Evolutionary conservation across 1,284 basidiomycete species (phyloP).

Genomic region (Volvariella surrecta): DNA sequence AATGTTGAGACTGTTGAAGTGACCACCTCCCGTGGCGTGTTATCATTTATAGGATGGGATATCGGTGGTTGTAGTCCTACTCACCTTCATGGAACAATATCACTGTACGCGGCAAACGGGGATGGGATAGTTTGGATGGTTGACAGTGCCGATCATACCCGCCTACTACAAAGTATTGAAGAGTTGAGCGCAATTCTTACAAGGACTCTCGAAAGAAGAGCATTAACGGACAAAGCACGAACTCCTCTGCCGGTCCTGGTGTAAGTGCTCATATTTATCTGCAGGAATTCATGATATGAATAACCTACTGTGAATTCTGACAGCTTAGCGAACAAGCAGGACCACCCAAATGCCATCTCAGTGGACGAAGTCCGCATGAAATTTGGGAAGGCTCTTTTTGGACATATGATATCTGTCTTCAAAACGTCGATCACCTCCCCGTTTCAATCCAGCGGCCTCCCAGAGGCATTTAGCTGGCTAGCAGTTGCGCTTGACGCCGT

Average conservation of each 20-base stretch:
- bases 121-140: conserved; percentile 10
- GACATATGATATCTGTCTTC: conserved; percentile 18
- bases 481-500: conserved; percentile 18
- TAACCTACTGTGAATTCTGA: neutral
- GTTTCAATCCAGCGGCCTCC: conserved; percentile 17
- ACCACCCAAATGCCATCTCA: conserved; percentile 18
- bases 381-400: conserved; percentile 17
- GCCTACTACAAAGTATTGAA: conserved; percentile 6
- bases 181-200: neutral
- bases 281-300: too few species aligned
- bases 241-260: conserved; percentile 11
- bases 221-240: neutral
- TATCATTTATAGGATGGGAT: conserved; percentile 23
- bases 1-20: conserved; percentile 26
- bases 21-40: conserved; percentile 9
- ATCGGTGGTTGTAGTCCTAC: conserved; percentile 21
- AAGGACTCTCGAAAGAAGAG: neutral
- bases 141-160: conserved; percentile 5
- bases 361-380: conserved; percentile 21
- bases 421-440: conserved; percentile 14
- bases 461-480: conserved; percentile 31
- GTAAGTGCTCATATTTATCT: too few species aligned
- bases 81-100: conserved; percentile 8
- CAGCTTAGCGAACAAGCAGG: conserved; percentile 30
- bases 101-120: conserved; percentile 3